These are phyloP conservation scores for Ophiocordyceps robertsii DNA, from an alignment of 2,329 filamentous ascomycete genomes.

Conservation along the genomic window DNA sequence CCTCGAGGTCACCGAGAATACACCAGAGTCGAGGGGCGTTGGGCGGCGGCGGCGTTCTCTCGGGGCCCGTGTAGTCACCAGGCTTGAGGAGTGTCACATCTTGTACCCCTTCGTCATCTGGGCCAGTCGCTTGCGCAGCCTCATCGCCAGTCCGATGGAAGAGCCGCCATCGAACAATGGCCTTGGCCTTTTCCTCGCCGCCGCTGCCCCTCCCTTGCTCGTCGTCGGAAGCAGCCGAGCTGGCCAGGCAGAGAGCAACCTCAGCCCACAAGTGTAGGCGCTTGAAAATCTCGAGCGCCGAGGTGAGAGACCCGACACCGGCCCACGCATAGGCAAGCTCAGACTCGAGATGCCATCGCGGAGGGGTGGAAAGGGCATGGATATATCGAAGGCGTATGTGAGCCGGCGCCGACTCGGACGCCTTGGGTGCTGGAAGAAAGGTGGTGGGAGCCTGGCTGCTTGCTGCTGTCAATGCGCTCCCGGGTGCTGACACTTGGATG, in stretches of 20 bases:
- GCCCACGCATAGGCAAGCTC: conserved; percentile 93
- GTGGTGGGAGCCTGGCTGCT: conserved; percentile 43
- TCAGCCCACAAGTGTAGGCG: conserved; percentile 89
- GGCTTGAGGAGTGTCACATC: conserved; percentile 44
- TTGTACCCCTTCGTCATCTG: conserved; percentile 36
- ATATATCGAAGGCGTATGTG: conserved; percentile 69
- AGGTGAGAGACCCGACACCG: conserved; percentile 70
- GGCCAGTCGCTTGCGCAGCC: conserved; percentile 17
- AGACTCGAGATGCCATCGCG: conserved; percentile 86
- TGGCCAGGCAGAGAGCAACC: conserved; percentile 77
- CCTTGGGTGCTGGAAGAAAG: conserved; percentile 67
- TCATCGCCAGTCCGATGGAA: conserved; percentile 47
- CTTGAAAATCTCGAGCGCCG: conserved; percentile 92
- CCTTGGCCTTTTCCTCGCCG: conserved; percentile 67
- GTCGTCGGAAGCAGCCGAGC: conserved; percentile 42
- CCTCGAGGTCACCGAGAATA: conserved; percentile 82
- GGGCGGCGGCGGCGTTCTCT: conserved; percentile 54
- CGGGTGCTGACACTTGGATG: conserved; percentile 30
- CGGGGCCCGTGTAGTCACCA: conserved; percentile 43
- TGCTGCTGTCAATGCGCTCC: conserved; percentile 11
- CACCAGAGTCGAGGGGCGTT: conserved; percentile 85
- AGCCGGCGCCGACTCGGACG: conserved; percentile 65
- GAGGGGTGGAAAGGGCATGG: conserved; percentile 70
- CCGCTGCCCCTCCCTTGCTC: conserved; percentile 38
- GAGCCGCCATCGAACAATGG: conserved; percentile 64